Evolutionary conservation across 2,329 filamentous ascomycete species (phyloP).

Genomic region (Colletotrichum liaoningense): DNA sequence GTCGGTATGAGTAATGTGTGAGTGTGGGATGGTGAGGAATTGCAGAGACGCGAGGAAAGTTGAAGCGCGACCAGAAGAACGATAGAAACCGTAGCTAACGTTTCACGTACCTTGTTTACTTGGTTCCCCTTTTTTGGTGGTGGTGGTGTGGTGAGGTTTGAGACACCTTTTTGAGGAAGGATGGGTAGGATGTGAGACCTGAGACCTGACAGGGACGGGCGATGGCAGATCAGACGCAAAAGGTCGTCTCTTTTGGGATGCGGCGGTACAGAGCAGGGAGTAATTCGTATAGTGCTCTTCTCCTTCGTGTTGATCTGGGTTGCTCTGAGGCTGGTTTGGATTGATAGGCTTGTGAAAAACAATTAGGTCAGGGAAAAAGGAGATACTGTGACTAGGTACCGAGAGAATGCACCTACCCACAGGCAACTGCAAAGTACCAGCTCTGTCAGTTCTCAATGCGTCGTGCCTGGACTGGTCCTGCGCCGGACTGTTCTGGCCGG

Average conservation of each 20-base stretch:
- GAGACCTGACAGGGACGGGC: slow-evolving; percentile 18
- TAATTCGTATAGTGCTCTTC: not conserved
- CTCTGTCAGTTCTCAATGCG: slow-evolving; percentile 7
- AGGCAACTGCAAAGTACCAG: not conserved
- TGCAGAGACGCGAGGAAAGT: not conserved
- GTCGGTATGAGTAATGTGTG: not conserved
- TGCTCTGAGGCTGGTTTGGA: not conserved
- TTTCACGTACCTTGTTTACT: slow-evolving; percentile 4
- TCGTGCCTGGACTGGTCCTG: not conserved
- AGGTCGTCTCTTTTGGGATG: slow-evolving; percentile 12
- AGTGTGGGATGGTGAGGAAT: not conserved
- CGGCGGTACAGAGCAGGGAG: not conserved
- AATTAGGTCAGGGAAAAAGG: not conserved
- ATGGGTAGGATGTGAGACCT: slow-evolving; percentile 9
- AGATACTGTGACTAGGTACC: not conserved
- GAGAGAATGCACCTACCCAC: not conserved
- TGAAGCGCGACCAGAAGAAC: not conserved
- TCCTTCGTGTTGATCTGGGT: not conserved
- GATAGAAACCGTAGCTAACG: not conserved
- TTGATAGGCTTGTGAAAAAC: not conserved
- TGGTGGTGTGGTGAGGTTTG: not conserved
- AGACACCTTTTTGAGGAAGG: slow-evolving; percentile 1
- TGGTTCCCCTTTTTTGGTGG: not conserved
- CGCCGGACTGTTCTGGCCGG: slow-evolving; percentile 6
- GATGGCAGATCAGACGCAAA: slow-evolving; percentile 19